Conservation (phyloP, 2,329 filamentous ascomycete genomes). For the Trichophyton benhamiae region DNA sequence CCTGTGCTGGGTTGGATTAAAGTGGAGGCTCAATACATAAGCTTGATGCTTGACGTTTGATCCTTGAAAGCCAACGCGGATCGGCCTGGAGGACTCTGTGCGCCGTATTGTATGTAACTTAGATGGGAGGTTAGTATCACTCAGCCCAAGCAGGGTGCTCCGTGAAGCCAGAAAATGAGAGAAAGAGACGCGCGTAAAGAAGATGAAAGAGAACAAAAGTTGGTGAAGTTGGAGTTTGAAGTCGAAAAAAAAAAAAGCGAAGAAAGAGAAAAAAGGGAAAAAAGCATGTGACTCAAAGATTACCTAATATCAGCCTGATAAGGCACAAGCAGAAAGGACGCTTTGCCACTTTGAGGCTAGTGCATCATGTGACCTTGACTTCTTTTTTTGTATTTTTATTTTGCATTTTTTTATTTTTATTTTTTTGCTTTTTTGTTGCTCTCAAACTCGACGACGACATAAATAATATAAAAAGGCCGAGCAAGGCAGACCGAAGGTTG, state of each 20-base stretch:
- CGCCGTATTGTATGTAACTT: too few relatives aligned
- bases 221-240: neutral
- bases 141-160: too few relatives aligned
- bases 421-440: neutral
- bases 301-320: neutral
- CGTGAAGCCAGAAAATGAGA: too few relatives aligned
- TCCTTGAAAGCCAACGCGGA: neutral
- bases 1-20: neutral
- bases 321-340: neutral
- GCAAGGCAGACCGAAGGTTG: neutral
- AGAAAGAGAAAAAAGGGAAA: neutral
- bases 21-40: neutral
- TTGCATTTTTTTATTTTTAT: too few relatives aligned
- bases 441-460: neutral
- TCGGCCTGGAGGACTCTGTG: neutral
- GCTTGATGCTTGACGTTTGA: neutral
- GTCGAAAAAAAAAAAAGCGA: neutral
- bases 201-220: neutral
- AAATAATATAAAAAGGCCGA: neutral
- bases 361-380: neutral
- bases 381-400: too few relatives aligned
- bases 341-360: neutral
- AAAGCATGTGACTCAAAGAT: neutral
- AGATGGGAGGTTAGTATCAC: too few relatives aligned
- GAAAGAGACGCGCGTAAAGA: neutral